Evolutionary conservation across 2,329 filamentous ascomycete species (phyloP).

Genomic region (Drechslerella dactyloides): DNA sequence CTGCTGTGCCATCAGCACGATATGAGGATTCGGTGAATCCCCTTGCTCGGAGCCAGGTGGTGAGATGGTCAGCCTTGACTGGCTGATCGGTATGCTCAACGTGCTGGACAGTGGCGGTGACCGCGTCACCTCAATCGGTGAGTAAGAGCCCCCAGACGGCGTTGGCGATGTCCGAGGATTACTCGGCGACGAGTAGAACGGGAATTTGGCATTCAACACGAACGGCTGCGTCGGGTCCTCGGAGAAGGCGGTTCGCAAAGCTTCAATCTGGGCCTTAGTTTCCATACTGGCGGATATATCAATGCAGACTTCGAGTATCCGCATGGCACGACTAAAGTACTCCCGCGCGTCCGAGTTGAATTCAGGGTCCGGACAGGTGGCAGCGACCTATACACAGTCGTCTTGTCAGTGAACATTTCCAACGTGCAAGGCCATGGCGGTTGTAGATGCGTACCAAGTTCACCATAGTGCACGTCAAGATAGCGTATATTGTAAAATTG

Average conservation of each 20-base stretch:
- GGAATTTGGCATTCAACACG: constrained; percentile 84
- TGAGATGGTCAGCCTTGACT: constrained; percentile 56
- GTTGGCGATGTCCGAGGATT: constrained; percentile 65
- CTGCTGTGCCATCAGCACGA: constrained; percentile 73
- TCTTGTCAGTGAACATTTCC: constrained; percentile 16
- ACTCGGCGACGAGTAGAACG: constrained; percentile 71
- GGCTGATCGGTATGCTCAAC: constrained; percentile 55
- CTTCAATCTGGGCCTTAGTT: constrained; percentile 80
- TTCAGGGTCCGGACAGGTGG: constrained; percentile 90
- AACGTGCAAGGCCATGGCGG: too few relatives aligned
- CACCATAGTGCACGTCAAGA: constrained; percentile 88
- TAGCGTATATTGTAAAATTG: constrained; percentile 92
- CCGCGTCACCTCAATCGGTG: constrained; percentile 63
- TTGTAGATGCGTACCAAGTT: constrained; percentile 74
- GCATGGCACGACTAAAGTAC: constrained; percentile 93
- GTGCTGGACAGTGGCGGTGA: constrained; percentile 55
- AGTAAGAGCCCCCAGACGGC: constrained; percentile 56
- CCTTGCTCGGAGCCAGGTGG: constrained; percentile 63
- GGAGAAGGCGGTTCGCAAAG: constrained; percentile 87
- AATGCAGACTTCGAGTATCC: constrained; percentile 84
- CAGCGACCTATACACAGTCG: constrained; percentile 71
- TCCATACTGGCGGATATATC: constrained; percentile 67
- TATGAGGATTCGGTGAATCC: constrained; percentile 71
- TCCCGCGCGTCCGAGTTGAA: constrained; percentile 83
- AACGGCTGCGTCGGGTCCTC: constrained; percentile 84